Evolutionary conservation across 2,329 filamentous ascomycete genomes (phyloP), one percentile per base, ranked within the genome.

Genomic region (Dactylellina drechsleri): DNA sequence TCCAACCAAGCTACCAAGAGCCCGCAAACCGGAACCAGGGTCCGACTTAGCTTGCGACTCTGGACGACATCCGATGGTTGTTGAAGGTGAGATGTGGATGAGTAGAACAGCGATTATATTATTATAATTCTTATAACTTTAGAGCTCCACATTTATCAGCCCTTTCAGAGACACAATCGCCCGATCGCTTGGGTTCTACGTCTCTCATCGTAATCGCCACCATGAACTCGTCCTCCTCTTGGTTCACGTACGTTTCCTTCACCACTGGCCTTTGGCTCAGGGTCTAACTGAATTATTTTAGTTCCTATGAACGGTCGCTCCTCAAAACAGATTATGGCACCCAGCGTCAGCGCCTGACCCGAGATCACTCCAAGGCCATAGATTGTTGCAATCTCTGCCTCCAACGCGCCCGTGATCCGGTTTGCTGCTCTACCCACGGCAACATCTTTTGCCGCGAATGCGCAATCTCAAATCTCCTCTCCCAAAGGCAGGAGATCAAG

Each of bases 381-480:
- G 92, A 91, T 64, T 92, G 90, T 20, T 99, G 94, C 84, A 88
- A 90, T 64, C 86, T 99, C 28, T 99, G 94, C 80, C 89, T 98
- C 15, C 88, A 93, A 73, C 87, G 90, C 6, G 91, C 93, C 18
- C 87, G 90, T 31, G 88, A 92, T 54, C 93, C 95, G 0, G 92
- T 97, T 41, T 89, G 92, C 20, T 98, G 94, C 82, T 84, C 87
- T 1, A 82, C 83, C 1, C 87, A 89, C 77, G 94, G 94, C 76
- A 93, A 98, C 82, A 85, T 99, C 13, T 98, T 98, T 84, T 99
- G 94, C 82, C 89, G 92, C 78, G 95, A 98, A 84, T 99, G 94
- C 83, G 93, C 93, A 7, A 87, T 98, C 62, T 89, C 85, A 78
- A 97, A 98, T 79, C 89, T 99, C n/a, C 85, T 98, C 0, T 87